Evolutionary conservation across 257 asterid genomes (phyloP), one percentile per base, ranked within the genome.

Genomic region (Scutellaria minor): DNA sequence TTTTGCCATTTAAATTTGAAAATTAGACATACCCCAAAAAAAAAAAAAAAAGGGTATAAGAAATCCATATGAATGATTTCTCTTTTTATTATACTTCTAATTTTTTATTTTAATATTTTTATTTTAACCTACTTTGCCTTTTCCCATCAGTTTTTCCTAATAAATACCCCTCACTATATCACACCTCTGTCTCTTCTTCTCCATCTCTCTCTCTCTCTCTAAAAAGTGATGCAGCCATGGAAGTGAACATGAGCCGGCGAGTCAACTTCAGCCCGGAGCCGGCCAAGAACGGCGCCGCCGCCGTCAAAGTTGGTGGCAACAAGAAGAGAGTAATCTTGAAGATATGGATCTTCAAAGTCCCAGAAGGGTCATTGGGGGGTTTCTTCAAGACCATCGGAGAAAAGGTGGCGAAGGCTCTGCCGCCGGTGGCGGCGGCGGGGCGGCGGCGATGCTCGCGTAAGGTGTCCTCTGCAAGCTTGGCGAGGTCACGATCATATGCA

Each of bases 401-500:
- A 5, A 83, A 87, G 72, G 77, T 93, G 86, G 89, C 74, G 5
- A 77, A 64, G 40, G 88, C 89, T 12, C 66, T 88, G 71, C 79
- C 78, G 14, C 64, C 77, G 8, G 60, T 82, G 6, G 77, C 86
- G 59, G 64, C 77, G 54, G 18, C 48, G 52, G 2, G 42, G 10
- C 79, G 89, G 58, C 78, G 72, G 73, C 80, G 82, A 69, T 74
- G 83, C 75, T 82, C 91, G 13, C 54, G 89, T 3, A 85, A 83
- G 70, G 91, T 89, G 5, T 86, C 96, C 7, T 86, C 96, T 2
- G 82, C 89, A 58, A 81, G 78, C 44, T 64, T 91, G 47, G 84
- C 80, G n/a, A 84, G 93, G 79, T 91, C 97, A 10, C 82, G 89
- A 12, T 91, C 98, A 0, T 89, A 88, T 64, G 97, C 88, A 31